phyloP scores from a whole-genome alignment of 2,329 filamentous ascomycete genomes.

The Arthrobotrys sphaeroides region DNA sequence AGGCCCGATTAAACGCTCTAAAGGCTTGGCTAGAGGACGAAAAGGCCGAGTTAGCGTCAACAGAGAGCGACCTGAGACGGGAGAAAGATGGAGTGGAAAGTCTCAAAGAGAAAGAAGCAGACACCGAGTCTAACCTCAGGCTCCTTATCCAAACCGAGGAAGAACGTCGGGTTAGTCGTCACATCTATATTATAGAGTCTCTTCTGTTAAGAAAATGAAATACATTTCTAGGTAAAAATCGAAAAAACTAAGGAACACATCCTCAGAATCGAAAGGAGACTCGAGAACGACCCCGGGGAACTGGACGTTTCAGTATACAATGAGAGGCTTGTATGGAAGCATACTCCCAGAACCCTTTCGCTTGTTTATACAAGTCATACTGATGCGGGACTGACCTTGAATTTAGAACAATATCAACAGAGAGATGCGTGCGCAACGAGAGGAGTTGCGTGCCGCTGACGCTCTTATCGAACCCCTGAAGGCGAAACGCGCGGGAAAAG shows the following conservation, averaged over 20 bases:
- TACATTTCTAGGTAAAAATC: conserved; percentile 60
- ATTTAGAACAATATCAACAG: conserved; percentile 24
- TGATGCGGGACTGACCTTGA: neutral
- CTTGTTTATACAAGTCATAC: neutral
- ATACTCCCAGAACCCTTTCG: too few species aligned
- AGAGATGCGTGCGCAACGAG: neutral
- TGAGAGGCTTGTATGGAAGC: conserved; percentile 46
- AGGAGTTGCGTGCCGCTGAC: neutral
- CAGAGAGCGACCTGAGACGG: conserved; percentile 63
- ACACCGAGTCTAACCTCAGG: conserved; percentile 12
- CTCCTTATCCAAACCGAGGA: conserved; percentile 23
- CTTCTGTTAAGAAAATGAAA: neutral
- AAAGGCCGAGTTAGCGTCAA: conserved; percentile 66
- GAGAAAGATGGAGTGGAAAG: conserved; percentile 62
- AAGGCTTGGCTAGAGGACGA: conserved; percentile 64
- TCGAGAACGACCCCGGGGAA: conserved; percentile 62
- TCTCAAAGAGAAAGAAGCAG: conserved; percentile 61
- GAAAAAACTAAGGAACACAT: conserved; percentile 62
- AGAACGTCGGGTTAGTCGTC: conserved; percentile 56
- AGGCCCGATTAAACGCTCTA: conserved; percentile 67
- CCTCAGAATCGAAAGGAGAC: conserved; percentile 63
- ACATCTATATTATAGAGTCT: neutral
- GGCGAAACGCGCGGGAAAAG: conserved; percentile 1
- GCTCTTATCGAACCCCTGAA: conserved; percentile 9
- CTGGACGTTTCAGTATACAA: conserved; percentile 55